Conservation (phyloP, 202 grass and related monocot species). For the Bolboschoenoplectus hybrid region DNA sequence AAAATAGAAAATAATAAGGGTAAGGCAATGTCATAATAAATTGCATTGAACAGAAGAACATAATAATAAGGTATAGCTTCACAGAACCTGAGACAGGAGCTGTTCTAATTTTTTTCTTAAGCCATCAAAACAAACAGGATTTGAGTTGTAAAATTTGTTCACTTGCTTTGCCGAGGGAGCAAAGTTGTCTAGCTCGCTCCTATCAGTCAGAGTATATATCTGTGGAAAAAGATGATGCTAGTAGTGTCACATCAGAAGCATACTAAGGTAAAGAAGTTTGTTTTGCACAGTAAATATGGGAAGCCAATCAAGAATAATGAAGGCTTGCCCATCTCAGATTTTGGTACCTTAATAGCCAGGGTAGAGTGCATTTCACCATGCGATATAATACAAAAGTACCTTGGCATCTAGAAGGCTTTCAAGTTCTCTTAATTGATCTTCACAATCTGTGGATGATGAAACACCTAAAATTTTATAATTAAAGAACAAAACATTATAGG, state of each 20-base stretch:
- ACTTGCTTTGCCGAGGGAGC: conserved; percentile 75
- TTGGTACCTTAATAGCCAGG: neutral
- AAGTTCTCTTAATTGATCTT: conserved; percentile 75
- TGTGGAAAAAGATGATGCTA: conserved; percentile 45
- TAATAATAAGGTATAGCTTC: conserved; percentile 34
- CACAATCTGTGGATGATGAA: conserved; percentile 65
- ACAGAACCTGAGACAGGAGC: conserved; percentile 58
- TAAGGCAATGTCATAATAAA: neutral
- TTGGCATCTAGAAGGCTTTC: conserved; percentile 81
- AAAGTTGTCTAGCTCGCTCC: conserved; percentile 66
- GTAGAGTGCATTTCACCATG: conserved; percentile 26
- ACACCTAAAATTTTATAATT: conserved; percentile 48
- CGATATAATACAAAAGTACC: conserved; percentile 50
- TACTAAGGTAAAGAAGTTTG: neutral
- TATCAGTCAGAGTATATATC: conserved; percentile 73
- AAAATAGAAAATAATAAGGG: neutral
- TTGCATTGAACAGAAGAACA: neutral
- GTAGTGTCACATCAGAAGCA: neutral
- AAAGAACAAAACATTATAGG: conserved; percentile 15
- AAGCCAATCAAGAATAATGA: conserved; percentile 4
- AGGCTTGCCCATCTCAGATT: neutral
- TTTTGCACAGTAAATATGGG: neutral
- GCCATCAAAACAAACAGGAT: conserved; percentile 55
- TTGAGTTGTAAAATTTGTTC: conserved; percentile 66
- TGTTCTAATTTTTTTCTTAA: conserved; percentile 51